These are phyloP conservation scores for Pulveroboletus frians DNA, from an alignment of 768 basidiomycete genomes.

Conservation along the genomic window DNA sequence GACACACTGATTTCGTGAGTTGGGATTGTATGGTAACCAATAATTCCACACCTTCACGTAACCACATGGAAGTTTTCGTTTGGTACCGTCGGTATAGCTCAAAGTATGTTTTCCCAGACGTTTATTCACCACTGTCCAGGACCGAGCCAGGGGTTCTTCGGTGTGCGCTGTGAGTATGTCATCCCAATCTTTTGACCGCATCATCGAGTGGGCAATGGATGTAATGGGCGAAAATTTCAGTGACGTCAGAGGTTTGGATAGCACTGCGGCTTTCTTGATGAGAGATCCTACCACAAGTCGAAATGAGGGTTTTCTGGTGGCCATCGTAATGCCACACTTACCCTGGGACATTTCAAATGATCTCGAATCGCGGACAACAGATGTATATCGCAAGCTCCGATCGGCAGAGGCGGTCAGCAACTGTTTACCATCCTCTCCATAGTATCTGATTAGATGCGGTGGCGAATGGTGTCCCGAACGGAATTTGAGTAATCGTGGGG, in stretches of 20 bases:
- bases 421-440: slow-evolving; percentile 96
- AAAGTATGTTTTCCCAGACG: slow-evolving; percentile 72
- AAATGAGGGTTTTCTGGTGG: slow-evolving; percentile 1
- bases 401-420: slow-evolving; percentile 86
- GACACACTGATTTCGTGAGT: slow-evolving; percentile 49
- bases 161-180: slow-evolving; percentile 89
- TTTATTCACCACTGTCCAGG: slow-evolving; percentile 86
- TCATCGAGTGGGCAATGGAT: slow-evolving; percentile 70
- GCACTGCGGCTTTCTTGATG: slow-evolving; percentile 68
- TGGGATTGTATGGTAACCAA: neutral
- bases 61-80: slow-evolving; percentile 49
- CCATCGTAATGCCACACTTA: slow-evolving; percentile 21
- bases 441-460: slow-evolving; percentile 88
- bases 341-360: slow-evolving; percentile 96
- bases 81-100: slow-evolving; percentile 46
- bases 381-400: slow-evolving; percentile 82
- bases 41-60: slow-evolving; percentile 58
- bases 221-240: slow-evolving; percentile 83
- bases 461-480: slow-evolving; percentile 90
- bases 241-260: slow-evolving; percentile 73
- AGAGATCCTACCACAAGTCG: slow-evolving; percentile 60
- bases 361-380: slow-evolving; percentile 90
- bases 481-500: slow-evolving; percentile 86
- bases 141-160: slow-evolving; percentile 76
- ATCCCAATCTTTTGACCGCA: slow-evolving; percentile 94